Conservation (phyloP, 345 rosid genomes). For the Salix koriyanagi region DNA sequence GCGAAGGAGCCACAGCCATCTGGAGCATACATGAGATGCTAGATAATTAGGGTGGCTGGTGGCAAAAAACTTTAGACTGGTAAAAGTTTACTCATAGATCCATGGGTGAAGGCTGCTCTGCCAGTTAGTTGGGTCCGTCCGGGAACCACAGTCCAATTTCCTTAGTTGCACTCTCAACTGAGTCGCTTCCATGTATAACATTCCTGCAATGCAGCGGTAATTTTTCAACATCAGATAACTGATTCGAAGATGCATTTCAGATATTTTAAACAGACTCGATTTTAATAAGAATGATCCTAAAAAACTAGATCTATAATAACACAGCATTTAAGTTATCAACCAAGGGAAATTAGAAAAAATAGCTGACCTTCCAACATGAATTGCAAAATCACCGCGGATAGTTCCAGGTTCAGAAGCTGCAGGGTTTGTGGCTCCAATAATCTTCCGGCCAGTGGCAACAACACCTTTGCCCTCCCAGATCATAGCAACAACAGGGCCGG, state of each 20-base stretch:
- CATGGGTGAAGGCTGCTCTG: conserved; percentile 72
- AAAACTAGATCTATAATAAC: too few relatives aligned
- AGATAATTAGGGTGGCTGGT: background rate
- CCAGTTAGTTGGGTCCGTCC: conserved; percentile 70
- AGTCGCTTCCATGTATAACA: conserved; percentile 87
- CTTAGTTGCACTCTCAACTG: conserved; percentile 73
- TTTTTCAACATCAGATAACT: background rate
- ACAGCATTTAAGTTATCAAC: background rate
- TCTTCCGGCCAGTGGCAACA: conserved; percentile 77
- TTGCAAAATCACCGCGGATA: conserved; percentile 87
- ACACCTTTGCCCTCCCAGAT: conserved; percentile 92
- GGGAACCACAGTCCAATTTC: conserved; percentile 96
- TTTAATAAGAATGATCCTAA: background rate
- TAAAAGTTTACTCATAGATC: conserved; percentile 63
- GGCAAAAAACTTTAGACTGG: background rate
- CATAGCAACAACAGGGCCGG: conserved; percentile 97
- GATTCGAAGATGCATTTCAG: background rate
- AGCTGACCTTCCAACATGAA: conserved; percentile 76
- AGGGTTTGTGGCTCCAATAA: conserved; percentile 98
- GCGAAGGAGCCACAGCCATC: background rate
- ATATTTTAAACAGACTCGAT: background rate
- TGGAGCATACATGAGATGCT: background rate
- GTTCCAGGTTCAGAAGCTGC: conserved; percentile 87
- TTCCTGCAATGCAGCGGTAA: conserved; percentile 44
- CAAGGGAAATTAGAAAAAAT: background rate